A percentile compares a stretch with the other conserved stretches of the same genome.
Conservation (phyloP, 2,329 filamentous ascomycete genomes). For the Blastomyces parvus region DNA sequence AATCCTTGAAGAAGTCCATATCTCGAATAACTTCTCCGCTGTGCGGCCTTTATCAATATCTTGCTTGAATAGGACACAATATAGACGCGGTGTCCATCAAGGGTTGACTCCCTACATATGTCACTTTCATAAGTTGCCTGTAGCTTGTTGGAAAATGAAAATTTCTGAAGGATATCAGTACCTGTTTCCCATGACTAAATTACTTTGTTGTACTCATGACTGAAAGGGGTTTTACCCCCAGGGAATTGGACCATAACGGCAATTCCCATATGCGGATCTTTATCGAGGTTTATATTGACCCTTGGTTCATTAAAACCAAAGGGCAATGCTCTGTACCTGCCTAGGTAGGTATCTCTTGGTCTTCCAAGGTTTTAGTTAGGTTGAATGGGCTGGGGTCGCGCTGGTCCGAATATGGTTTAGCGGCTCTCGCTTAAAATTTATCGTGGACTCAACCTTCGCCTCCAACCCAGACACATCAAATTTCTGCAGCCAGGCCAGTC, state of each 20-base stretch:
- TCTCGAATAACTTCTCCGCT: neutral
- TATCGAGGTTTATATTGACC: neutral
- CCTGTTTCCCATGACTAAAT: neutral
- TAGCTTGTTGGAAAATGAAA: neutral
- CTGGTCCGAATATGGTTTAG: slow-evolving; percentile 13
- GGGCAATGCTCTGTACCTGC: too few relatives aligned
- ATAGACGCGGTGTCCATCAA: too few relatives aligned
- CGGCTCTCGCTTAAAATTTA: slow-evolving; percentile 37
- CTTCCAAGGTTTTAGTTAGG: neutral
- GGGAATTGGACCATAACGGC: neutral
- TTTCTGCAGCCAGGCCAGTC: neutral
- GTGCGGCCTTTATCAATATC: neutral
- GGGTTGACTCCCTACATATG: too few relatives aligned
- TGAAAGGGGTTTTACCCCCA: neutral
- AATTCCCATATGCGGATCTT: neutral
- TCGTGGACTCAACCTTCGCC: slow-evolving; percentile 1
- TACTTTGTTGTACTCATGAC: neutral
- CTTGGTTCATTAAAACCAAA: neutral
- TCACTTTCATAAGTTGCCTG: neutral
- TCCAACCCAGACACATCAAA: slow-evolving; percentile 2
- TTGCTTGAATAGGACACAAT: neutral
- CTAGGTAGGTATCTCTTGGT: too few relatives aligned
- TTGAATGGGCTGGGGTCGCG: neutral
- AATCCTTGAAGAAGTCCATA: neutral
- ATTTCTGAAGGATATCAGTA: neutral